Conservation (phyloP, 768 basidiomycete species). For the Tulasnella sp. region DNA sequence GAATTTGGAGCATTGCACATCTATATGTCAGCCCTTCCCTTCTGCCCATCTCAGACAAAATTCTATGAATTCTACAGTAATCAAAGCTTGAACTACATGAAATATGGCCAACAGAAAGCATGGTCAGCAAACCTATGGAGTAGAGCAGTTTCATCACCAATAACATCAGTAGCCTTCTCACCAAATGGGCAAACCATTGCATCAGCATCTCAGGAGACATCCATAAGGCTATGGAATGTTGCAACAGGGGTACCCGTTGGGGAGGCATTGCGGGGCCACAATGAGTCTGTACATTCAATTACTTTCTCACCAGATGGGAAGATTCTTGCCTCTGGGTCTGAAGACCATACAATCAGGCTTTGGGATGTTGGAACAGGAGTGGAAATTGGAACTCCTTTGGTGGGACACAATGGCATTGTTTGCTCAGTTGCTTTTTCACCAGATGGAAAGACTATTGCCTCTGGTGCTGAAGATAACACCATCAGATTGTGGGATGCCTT, state of each 20-base stretch:
- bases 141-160: background rate
- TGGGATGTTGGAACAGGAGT: background rate
- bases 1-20: background rate
- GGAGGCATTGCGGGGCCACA: background rate
- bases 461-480: constrained; percentile 18
- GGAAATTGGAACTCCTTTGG: background rate
- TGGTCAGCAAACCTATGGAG: background rate
- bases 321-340: background rate
- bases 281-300: background rate
- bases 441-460: constrained; percentile 5
- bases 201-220: background rate
- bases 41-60: background rate
- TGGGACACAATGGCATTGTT: no score
- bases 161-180: background rate
- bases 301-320: constrained; percentile 4
- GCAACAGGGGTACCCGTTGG: background rate
- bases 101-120: background rate
- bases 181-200: background rate
- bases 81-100: background rate
- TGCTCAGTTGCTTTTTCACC: no score
- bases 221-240: background rate
- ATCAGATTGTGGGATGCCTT: background rate
- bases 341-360: background rate
- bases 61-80: background rate
- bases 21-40: background rate